Base-by-base conservation (phyloP, 768 basidiomycete species). In the Lactifluus piperatus region DNA sequence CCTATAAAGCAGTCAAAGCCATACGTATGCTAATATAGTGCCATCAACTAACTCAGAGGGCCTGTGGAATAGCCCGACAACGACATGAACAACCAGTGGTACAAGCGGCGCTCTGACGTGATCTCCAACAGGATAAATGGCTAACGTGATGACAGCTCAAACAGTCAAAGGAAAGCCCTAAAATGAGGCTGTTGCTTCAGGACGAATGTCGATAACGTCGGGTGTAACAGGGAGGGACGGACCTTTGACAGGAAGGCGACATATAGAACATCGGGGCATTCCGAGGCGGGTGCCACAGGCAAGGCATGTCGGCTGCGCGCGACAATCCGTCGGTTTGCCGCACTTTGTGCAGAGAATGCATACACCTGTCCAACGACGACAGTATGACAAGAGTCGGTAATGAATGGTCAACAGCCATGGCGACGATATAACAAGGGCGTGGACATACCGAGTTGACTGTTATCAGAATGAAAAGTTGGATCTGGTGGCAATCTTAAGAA, bases 221-320 rank as follows among this genome's bases (percentile, higher is more conserved):
- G 22, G 8, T 7, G n/a, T n/a, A n/a, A n/a, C n/a, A n/a, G n/a
- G n/a, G n/a, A 4, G 13, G 30, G 29, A 29, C 39, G 11, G 30
- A 56, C 90, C 87, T 77, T 82, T 86, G 57, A 86, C 82, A 6
- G 87, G 85, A 30, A 91, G 77, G 49, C 88, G 78, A 68, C 90
- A 91, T 18, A 91, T 78, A 0, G 86, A 80, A 67, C 90, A 92
- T 6, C 71, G 71, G 2, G 82, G 73, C 68, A 76, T 76, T 5
- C 71, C 72, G 44, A 71, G 75, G n/a, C 73, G 70, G 9, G 71
- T 71, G 55, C 71, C 73, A 60, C 79, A 83, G 29, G 70, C 67
- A 26, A 70, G 65, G 66, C 82, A 88, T 8, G 37, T 16, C 11
- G 70, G 69, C 62, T 84, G 85, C 27, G 67, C 67, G 1, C 68